Base-by-base conservation (phyloP, 495 filamentous ascomycete genomes). In the Penicillium waksmanii region DNA sequence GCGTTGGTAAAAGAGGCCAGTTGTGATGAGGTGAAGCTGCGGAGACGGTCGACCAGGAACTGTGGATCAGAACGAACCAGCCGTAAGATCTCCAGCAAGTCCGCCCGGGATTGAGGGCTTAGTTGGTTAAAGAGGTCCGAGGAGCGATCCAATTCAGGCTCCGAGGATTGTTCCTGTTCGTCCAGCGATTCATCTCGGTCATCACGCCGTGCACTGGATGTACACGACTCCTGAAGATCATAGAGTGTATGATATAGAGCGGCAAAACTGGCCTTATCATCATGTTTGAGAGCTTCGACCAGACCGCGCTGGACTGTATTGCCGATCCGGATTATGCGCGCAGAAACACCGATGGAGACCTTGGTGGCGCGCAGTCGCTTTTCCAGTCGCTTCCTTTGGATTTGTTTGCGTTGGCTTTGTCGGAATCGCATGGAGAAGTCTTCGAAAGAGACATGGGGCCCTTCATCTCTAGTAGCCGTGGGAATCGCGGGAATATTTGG, bases 181-280 rank as follows among this genome's bases (percentile, higher is more conserved):
- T 81, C 66, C 68, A 73, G 68, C 53, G 76, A 70, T 63, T 82
- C 78, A 50, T 72, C 69, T n/a, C 67, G 65, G 58, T 68, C 64
- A 63, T 79, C 68, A 47, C 58, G 77, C 66, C 62, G 77, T 73
- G 70, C 75, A 31, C 83, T 87, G 57, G 85, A 83, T 66, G 89
- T 87, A 79, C 91, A 96, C 25, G 90, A 92, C 66, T 90, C 90
- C 73, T 89, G 85, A 51, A 97, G 88, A 75, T 96, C 91, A 77
- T 92, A 87, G 59, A 96, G 81, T 51, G 91, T 89, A 79, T 94
- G 90, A 72, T 93, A 96, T 48, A 97, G 79, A 66, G 84, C 84
- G 54, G 89, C 89, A 76, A 98, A 98, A 63, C 82, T 87, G 66
- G 87, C 86, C 78, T 95, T 96, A 73, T 97, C 92, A 70, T 96